Conservation (phyloP, 1,284 basidiomycete species). For the Ceratobasidium sp. region DNA sequence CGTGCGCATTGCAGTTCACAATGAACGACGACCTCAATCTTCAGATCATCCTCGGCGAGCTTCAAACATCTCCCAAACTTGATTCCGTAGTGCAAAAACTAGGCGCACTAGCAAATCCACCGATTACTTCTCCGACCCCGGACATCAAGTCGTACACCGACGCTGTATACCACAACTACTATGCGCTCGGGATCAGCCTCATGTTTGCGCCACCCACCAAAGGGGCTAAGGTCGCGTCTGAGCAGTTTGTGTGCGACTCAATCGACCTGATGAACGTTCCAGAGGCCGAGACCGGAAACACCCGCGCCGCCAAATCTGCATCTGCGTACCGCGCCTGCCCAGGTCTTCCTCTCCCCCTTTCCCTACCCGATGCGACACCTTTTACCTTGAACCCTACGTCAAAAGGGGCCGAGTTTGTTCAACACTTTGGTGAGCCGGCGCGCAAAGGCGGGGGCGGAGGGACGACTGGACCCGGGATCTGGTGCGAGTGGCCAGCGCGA, state of each 20-base stretch:
- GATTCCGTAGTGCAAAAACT: constrained; percentile 21
- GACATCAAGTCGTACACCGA: constrained; percentile 83
- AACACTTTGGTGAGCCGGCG: constrained; percentile 79
- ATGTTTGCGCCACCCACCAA: constrained; percentile 67
- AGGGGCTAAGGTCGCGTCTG: constrained; percentile 65
- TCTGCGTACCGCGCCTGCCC: constrained; percentile 67
- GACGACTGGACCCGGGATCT: constrained; percentile 83
- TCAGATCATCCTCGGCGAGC: constrained; percentile 29
- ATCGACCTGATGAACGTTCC: constrained; percentile 81
- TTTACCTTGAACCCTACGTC: constrained; percentile 64
- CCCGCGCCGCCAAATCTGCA: constrained; percentile 31
- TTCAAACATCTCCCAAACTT: constrained; percentile 23
- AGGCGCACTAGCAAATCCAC: constrained; percentile 14
- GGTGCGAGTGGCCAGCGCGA: constrained; percentile 87
- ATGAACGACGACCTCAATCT: constrained; percentile 40
- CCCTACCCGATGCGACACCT: constrained; percentile 52
- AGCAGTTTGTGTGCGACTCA: constrained; percentile 40
- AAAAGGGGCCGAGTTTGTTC: constrained; percentile 80
- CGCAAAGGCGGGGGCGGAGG: constrained; percentile 87
- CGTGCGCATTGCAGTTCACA: constrained; percentile 11
- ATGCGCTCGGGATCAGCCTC: constrained; percentile 78
- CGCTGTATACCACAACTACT: constrained; percentile 86
- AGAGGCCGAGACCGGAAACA: constrained; percentile 18
- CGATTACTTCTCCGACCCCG: constrained; percentile 54
- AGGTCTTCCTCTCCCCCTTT: constrained; percentile 58